phyloP scores from a whole-genome alignment of 2,329 filamentous ascomycete genomes.

The Pyrenochaeta sp. region DNA sequence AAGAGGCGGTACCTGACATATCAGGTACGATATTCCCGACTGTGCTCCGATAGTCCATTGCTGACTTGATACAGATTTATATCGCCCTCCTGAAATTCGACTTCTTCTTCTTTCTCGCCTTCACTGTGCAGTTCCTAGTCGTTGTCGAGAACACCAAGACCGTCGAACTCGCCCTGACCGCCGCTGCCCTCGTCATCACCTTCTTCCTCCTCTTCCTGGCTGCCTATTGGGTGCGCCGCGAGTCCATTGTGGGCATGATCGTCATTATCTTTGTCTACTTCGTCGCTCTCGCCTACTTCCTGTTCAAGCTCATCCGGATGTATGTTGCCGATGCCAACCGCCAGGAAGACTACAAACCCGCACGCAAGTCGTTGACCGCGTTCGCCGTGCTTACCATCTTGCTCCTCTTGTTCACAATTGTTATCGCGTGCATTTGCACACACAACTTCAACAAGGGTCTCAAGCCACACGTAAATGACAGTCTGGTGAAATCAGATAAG shows the following conservation, averaged over 20 bases:
- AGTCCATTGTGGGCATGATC: constrained; percentile 81
- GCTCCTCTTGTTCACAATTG: constrained; percentile 86
- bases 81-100: constrained; percentile 98
- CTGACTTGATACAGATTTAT: constrained; percentile 74
- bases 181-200: constrained; percentile 89
- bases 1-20: constrained; percentile 96
- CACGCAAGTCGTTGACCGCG: constrained; percentile 84
- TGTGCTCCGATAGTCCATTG: background rate
- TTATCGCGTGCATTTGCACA: constrained; percentile 86
- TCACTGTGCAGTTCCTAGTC: constrained; percentile 97
- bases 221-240: constrained; percentile 83
- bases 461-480: constrained; percentile 80
- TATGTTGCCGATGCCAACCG: constrained; percentile 68
- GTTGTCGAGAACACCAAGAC: constrained; percentile 75
- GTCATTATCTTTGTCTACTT: constrained; percentile 84
- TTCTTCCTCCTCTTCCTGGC: constrained; percentile 87
- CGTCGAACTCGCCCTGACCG: constrained; percentile 84
- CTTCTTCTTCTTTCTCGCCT: constrained; percentile 99
- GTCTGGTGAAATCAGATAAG: constrained; percentile 61
- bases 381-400: constrained; percentile 94
- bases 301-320: constrained; percentile 98
- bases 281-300: constrained; percentile 89
- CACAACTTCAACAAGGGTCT: constrained; percentile 89
- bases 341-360: constrained; percentile 72
- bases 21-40: constrained; percentile 68